Conservation (phyloP, 2,329 filamentous ascomycete species). For the Talaromyces sp. region DNA sequence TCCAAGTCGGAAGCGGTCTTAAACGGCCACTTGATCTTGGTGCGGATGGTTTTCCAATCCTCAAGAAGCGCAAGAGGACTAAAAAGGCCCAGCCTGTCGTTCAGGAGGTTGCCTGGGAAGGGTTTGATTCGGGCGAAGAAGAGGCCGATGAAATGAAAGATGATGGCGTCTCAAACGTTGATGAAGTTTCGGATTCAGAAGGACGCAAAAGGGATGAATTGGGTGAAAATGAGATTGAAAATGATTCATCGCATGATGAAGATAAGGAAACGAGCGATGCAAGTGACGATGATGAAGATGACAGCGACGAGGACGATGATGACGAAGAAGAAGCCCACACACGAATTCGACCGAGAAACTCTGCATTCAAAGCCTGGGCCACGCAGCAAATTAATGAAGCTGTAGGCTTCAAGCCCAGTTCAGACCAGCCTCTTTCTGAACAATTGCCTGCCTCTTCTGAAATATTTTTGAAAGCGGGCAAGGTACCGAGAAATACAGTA, state of each 20-base stretch:
- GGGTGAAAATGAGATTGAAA: slow-evolving; percentile 28
- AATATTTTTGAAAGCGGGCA: slow-evolving; percentile 29
- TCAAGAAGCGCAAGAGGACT: slow-evolving; percentile 74
- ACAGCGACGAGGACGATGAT: slow-evolving; percentile 22
- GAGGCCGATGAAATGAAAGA: slow-evolving; percentile 34
- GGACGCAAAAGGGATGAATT: slow-evolving; percentile 29
- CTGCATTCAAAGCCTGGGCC: slow-evolving; percentile 93
- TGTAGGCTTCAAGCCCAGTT: slow-evolving; percentile 62
- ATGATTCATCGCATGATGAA: slow-evolving; percentile 44
- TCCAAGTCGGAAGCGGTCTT: slow-evolving; percentile 65
- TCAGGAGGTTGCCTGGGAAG: slow-evolving; percentile 44
- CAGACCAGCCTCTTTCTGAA: slow-evolving; percentile 31
- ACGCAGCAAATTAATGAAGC: slow-evolving; percentile 79
- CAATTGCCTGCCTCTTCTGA: slow-evolving; percentile 23
- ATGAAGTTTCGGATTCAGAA: slow-evolving; percentile 9
- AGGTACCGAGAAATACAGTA: slow-evolving; percentile 36
- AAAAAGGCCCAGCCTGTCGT: slow-evolving; percentile 48
- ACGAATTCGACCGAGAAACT: slow-evolving; percentile 41
- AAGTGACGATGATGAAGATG: slow-evolving; percentile 23
- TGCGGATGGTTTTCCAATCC: slow-evolving; percentile 72
- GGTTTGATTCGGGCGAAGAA: slow-evolving; percentile 45
- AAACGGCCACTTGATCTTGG: slow-evolving; percentile 83
- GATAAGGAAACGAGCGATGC: slow-evolving; percentile 15
- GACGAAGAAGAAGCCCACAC: slow-evolving; percentile 31
- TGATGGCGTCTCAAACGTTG: slow-evolving; percentile 17